Evolutionary conservation across 2,329 filamentous ascomycete genomes (phyloP).

Genomic region (Ascochyta fabae): DNA sequence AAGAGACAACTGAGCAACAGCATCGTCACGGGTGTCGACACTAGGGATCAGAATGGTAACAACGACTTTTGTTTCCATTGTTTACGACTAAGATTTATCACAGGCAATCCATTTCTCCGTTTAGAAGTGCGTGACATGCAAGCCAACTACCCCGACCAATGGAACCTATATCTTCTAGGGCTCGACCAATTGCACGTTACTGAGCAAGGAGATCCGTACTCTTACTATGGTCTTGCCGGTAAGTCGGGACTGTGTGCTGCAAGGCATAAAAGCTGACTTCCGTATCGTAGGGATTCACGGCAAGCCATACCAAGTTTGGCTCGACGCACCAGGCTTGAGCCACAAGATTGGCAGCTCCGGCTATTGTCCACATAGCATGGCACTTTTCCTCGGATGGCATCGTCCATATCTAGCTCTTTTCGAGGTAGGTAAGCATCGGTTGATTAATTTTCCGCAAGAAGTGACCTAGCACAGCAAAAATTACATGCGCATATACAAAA

Average conservation of each 20-base stretch:
- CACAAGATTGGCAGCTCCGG: slow-evolving; percentile 52
- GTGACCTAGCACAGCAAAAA: slow-evolving; percentile 34
- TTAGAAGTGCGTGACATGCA: slow-evolving; percentile 71
- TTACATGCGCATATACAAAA: slow-evolving; percentile 31
- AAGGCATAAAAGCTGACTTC: too few relatives aligned
- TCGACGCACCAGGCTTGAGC: slow-evolving; percentile 42
- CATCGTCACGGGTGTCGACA: slow-evolving; percentile 28
- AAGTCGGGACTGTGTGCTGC: slow-evolving; percentile 5
- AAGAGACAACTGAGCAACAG: slow-evolving; percentile 13
- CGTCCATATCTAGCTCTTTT: slow-evolving; percentile 75
- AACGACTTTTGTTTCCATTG: neutral
- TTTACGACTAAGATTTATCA: too few relatives aligned
- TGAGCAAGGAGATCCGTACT: slow-evolving; percentile 68
- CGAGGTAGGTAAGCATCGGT: slow-evolving; percentile 52
- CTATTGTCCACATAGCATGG: slow-evolving; percentile 79
- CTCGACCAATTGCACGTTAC: slow-evolving; percentile 72
- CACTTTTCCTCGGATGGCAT: slow-evolving; percentile 85
- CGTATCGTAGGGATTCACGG: slow-evolving; percentile 41
- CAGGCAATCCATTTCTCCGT: slow-evolving; percentile 52
- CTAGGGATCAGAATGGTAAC: slow-evolving; percentile 29
- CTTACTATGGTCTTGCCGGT: slow-evolving; percentile 82
- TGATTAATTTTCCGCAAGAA: neutral
- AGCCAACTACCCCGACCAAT: slow-evolving; percentile 65
- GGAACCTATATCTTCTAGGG: slow-evolving; percentile 78
- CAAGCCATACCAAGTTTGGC: slow-evolving; percentile 45